A percentile compares a stretch with the other conserved stretches of the same genome.
phyloP scores from a whole-genome alignment of 2,329 filamentous ascomycete genomes.

The Diaporthe ampelina region DNA sequence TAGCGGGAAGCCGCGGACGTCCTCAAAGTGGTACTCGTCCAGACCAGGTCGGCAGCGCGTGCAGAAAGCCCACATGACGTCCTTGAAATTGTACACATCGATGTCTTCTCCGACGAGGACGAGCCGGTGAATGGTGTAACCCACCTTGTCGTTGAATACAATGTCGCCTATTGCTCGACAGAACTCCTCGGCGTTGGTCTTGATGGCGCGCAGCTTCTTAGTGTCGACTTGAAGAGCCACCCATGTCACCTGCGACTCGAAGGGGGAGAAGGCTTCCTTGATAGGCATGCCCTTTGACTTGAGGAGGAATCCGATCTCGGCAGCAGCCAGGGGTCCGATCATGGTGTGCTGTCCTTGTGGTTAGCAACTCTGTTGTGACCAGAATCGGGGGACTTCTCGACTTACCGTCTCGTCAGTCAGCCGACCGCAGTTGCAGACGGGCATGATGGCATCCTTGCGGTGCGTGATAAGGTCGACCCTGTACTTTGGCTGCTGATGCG shows the following conservation, averaged over 20 bases:
- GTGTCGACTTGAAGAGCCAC: slow-evolving; percentile 69
- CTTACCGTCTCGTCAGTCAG: slow-evolving; percentile 59
- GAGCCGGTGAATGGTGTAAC: slow-evolving; percentile 58
- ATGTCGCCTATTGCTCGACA: slow-evolving; percentile 57
- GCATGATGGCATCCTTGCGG: slow-evolving; percentile 61
- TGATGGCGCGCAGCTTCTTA: slow-evolving; percentile 67
- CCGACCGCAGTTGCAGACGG: slow-evolving; percentile 60
- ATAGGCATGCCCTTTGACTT: slow-evolving; percentile 57
- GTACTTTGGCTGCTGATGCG: slow-evolving; percentile 55
- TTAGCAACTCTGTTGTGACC: background rate
- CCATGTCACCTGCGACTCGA: slow-evolving; percentile 64
- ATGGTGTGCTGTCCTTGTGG: slow-evolving; percentile 48
- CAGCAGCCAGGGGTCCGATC: slow-evolving; percentile 58
- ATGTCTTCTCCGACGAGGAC: slow-evolving; percentile 64
- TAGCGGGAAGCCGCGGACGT: slow-evolving; percentile 58
- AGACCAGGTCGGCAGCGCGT: slow-evolving; percentile 60
- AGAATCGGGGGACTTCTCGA: background rate
- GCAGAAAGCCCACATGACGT: slow-evolving; percentile 63
- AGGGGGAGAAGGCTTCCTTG: slow-evolving; percentile 58
- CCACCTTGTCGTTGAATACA: slow-evolving; percentile 58
- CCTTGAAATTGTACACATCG: slow-evolving; percentile 59
- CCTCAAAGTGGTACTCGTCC: slow-evolving; percentile 61
- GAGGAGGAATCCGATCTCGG: slow-evolving; percentile 56
- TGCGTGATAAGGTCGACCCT: slow-evolving; percentile 63
- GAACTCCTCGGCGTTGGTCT: slow-evolving; percentile 59